These are phyloP conservation scores for Cucumis variabilis DNA, from an alignment of 331 rosid genomes.

Conservation along the genomic window DNA sequence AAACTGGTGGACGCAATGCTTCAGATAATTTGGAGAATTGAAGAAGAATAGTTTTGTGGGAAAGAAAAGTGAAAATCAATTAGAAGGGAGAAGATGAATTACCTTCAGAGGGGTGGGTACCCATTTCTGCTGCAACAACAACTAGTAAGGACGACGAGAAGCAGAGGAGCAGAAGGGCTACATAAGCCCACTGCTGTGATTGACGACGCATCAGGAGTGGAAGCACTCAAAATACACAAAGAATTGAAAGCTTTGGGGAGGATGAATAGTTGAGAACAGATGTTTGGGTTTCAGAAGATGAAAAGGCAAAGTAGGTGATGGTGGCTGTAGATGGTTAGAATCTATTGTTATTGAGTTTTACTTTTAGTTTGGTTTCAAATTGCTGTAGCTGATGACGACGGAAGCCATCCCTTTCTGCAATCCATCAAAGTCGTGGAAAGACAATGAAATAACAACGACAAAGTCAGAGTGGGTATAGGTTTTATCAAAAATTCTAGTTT, in stretches of 20 bases:
- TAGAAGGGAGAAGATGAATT: background rate
- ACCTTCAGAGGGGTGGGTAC: constrained; percentile 36
- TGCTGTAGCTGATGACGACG: constrained; percentile 19
- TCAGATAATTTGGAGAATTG: background rate
- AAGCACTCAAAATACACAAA: background rate
- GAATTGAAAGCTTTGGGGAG: background rate
- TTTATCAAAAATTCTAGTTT: background rate
- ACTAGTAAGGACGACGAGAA: constrained; percentile 9
- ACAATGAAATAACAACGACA: background rate
- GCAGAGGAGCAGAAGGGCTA: constrained; percentile 11
- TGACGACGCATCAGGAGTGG: constrained; percentile 27
- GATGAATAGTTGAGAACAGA: background rate
- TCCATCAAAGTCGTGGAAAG: background rate
- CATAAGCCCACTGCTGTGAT: background rate
- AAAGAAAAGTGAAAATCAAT: background rate
- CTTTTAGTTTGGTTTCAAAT: background rate
- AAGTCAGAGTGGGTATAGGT: background rate
- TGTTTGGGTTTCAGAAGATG: background rate
- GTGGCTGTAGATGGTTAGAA: background rate
- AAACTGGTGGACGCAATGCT: background rate
- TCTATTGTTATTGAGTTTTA: background rate
- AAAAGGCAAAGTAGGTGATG: background rate
- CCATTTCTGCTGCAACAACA: background rate
- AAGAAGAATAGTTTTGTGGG: background rate
- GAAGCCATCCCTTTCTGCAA: constrained; percentile 18